Evolutionary conservation across 1,284 basidiomycete genomes (phyloP), one percentile per base, ranked within the genome.

Genomic region (Leucoagaricus sp.): DNA sequence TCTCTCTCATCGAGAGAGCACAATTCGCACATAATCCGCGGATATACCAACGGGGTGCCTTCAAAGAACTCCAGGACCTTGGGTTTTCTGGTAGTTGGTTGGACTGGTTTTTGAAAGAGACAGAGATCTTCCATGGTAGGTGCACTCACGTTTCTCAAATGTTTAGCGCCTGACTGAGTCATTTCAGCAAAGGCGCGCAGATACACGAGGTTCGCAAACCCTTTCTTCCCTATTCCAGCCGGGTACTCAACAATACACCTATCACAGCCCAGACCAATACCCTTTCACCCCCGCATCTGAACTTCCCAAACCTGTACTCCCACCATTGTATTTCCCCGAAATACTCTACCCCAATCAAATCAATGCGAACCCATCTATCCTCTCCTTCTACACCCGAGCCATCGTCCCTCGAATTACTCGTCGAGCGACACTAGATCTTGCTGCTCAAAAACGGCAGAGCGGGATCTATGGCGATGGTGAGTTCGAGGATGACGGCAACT

Each of bases 71-170:
- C 34, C 80, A 79, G 49, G 80, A 87, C 29, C 68, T 84, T 36
- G 86, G 85, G 1, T 96, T 94, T 72, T 69, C 84, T 2, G 93
- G 93, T 1, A 92, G 86, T 59, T 98, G 95, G 94, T 79, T 99
- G 1, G 92, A 96, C 57, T 99, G 97, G 97, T 95, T 99, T 75
- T 77, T 99, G 72, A 89, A 89, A 65, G 96, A 98, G 75, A 98
- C 82, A 0, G 97, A 99, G 76, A 80, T 81, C 1, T 95, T 96
- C 71, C 96, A 99, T 75, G 94, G 96, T 94, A 63, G 62, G 91
- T 76, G 15, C 33, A 33, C 12, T 4, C 17, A n/a, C 15, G n/a
- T n/a, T 19, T 42, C 21, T 51, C 23, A 53, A 47, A 19, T 21
- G 40, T n/a, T 40, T 8, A 34, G 46, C 50, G 36, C 17, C 26